Base-by-base conservation (phyloP, 2,329 filamentous ascomycete species). In the Botrytis galanthina region DNA sequence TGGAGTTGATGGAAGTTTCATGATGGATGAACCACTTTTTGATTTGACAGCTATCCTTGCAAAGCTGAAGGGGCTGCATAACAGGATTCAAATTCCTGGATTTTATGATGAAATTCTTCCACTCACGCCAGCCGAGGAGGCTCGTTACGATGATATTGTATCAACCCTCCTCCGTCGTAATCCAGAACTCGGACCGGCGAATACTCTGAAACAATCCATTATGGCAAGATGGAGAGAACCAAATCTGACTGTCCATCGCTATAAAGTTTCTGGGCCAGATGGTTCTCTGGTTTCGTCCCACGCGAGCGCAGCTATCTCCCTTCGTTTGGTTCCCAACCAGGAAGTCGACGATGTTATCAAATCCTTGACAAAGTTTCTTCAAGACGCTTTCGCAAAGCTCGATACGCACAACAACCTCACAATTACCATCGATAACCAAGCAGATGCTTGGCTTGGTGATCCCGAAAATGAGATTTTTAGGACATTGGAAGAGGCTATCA, bases 151-250 rank as follows among this genome's bases (percentile, higher is more conserved):
- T 68, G 93, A 95, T 73, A 97, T 98, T 74, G 91, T 92, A 0
- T 87, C 90, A 18, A 91, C 94, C 1, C 84, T 98, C 5, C 89
- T 95, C 46, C 88, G 88, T 26, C 90, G 91, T 72, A 93, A 93
- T 78, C 90, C 93, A 4, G 85, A 87, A 35, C 83, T 84, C 29
- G 84, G 85, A 0, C 85, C 88, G 1, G 86, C 91, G 0, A 88
- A 92, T 10, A 87, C 88, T n/a, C 88, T 98, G 64, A 95, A 95
- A 74, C 87, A 90, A 54, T 94, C 92, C 3, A 87, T 99, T 9
- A 97, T 97, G 92, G 93, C 95, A 18, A 89, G 95, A 73, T 99
- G 96, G 96, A 91, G 96, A 35, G 95, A 98, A 80, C 94, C 96
- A 0, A 97, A 97, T 68, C 85, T 99, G 70, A 98, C 96, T 0